Evolutionary conservation across 441 rosid genomes (phyloP), one percentile per base, ranked within the genome.

Genomic region (Geranium incanum): DNA sequence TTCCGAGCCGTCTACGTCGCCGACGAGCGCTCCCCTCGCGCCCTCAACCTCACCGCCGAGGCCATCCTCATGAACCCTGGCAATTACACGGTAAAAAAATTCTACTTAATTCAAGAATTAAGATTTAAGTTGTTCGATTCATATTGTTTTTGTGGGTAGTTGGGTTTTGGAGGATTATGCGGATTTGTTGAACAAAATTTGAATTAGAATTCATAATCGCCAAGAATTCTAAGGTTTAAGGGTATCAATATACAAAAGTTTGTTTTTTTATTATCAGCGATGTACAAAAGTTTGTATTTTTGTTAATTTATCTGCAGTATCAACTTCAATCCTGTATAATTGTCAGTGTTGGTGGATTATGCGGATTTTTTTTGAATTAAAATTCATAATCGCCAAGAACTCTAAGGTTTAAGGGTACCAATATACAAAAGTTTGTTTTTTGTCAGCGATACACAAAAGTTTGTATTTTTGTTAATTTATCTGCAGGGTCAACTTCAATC

Each of bases 1-100:
- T 95, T 95, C 74, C 90, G 99, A 3, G 96, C 97, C 67, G 69
- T 95, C 50, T 95, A 86, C 77, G 39, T 38, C 71, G 79, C 94
- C 70, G 81, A 84, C 38, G 99, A 95, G 82, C 88, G 88, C 70
- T 92, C 98, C 50, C 84, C 87, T 71, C 97, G 98, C 41, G 82
- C 97, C 38, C 88, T 92, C 43, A 75, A 64, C 4, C 90, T 95
- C 74, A 88, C 97, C 12, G 80, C 81, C 68, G 81, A 80, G 68
- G 86, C 86, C 63, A 89, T 95, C 76, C 80, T 71, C 19, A 48
- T 78, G 38, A 95, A 95, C 80, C 88, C 99, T 38, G 95, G 89
- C 8, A 95, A 95, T 76, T 95, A 95, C 88, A 95, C 97, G 28
- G 99, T 94, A 59, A 59, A 45, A 12, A 12, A 43, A 7, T 43